Evolutionary conservation across 768 basidiomycete genomes (phyloP), one percentile per base, ranked within the genome.

Genomic region (Botryobasidium botryosum): DNA sequence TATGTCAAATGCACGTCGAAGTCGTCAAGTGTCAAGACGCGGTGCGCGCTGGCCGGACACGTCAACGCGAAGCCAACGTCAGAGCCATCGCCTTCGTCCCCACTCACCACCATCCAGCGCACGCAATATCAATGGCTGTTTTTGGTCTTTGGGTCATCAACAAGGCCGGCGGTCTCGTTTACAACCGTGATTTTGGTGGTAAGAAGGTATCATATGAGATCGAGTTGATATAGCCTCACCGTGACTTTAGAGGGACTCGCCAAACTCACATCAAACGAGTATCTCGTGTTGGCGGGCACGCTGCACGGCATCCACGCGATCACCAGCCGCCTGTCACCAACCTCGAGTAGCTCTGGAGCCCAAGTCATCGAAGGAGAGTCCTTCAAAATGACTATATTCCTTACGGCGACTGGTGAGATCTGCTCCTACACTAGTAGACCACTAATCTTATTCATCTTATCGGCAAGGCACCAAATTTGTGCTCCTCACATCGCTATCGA

Each of bases 271-370:
- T 86, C 91, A 18, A 94, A 94, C 62, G 90, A 94, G 65, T 81
- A 88, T 52, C 75, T 99, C 44, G 85, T 97, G 15, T 74, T 97
- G 32, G 94, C 94, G 2, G 92, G 92, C 35, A 97, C 94, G 12
- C 63, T 97, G 29, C 94, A 97, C 51, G 91, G 92, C 41, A 92
- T 99, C 24, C 94, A 97, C 55, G 94, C 94, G n/a, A 97, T 97
- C 53, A 96, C 92, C 0, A 79, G 81, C 50, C 75, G 85, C 35
- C 67, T 99, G 36, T 87, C 84, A 4, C 92, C 94, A 2, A 74
- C 71, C 15, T 81, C 80, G 3, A 55, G 70, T 18, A 80, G 82
- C 57, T 90, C 88, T 13, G 88, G 88, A 15, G 83, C 80, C 6
- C 82, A 96, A 56, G 78, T 87, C n/a, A 91, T 97, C 51, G 92